A percentile compares a stretch with the other conserved stretches of the same genome.
Conservation (phyloP, 306 rosid species). For the Vachellia collinsii region DNA sequence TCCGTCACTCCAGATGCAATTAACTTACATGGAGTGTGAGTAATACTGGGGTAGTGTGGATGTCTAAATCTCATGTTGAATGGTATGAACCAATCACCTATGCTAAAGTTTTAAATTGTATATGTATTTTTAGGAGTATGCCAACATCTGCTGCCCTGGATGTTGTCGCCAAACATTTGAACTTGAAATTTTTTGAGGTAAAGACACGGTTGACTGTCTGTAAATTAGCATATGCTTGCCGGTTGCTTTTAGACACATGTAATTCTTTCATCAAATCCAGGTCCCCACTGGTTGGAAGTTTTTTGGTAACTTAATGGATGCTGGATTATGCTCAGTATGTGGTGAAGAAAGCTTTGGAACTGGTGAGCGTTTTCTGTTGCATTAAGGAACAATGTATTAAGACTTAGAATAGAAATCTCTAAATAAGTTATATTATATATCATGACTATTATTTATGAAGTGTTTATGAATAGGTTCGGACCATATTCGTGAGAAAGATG, state of each 20-base stretch:
- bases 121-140: constrained; percentile 81
- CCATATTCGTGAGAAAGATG: constrained; percentile 98
- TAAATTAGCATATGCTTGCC: constrained; percentile 13
- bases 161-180: constrained; percentile 92
- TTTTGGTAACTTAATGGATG: constrained; percentile 98
- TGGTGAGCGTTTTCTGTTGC: constrained; percentile 56
- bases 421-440: constrained; percentile 29
- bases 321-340: constrained; percentile 88
- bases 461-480: constrained; percentile 77
- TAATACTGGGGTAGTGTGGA: neutral
- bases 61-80: neutral
- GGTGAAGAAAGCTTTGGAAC: constrained; percentile 99
- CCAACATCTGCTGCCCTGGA: constrained; percentile 99
- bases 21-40: neutral
- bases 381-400: constrained; percentile 14
- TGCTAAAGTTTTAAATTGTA: constrained; percentile 16
- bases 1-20: neutral
- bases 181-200: constrained; percentile 97
- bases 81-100: neutral
- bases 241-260: neutral
- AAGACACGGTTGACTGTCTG: constrained; percentile 18
- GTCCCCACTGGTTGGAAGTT: constrained; percentile 99
- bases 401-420: constrained; percentile 1
- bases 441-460: constrained; percentile 35
- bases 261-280: constrained; percentile 47